Base-by-base conservation (phyloP, 805 yeast genomes). In the Cyberlindnera mrakii region DNA sequence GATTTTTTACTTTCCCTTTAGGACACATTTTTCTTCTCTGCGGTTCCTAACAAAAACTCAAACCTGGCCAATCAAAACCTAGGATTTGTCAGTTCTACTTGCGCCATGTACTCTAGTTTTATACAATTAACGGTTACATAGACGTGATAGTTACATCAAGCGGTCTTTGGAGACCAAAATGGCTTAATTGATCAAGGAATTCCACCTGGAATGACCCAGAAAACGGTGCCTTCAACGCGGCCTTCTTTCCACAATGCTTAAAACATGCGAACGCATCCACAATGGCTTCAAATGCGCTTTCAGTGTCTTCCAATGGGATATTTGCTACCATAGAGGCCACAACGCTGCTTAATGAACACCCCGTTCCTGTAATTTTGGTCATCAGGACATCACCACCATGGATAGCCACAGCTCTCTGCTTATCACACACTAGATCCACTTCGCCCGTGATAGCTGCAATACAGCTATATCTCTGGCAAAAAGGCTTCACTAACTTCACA, bases 321-420 rank as follows among this genome's bases (percentile, higher is more conserved):
- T 30, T 74, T 3, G 80, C 80, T 2, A 78, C 58, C 19, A 37
- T 72, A 1, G 85, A 67, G 0, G 85, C 80, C 41, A 87, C 77
- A 0, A 77, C 72, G 36, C 89, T 78, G 1, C 95, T 95, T 32
- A 88, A 63, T 0, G 91, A 76, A 49, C 96, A 88, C 0, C 96
- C 96, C 3, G 89, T 69, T 0, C 95, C 96, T 0, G 96, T 87
- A 5, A 87, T 74, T 10, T 65, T 58, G 0, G 82, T 81, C 83
- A 87, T 80, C 15, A 79, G 51, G 17, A 63, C 62, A 50, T 77
- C 72, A 1, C 93, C 88, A 6, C 90, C 91, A 8, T 53, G 44
- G 5, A 80, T 56, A 4, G 18, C 15, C 3, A 17, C 34, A 13
- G 17, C 11, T 7, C 30, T 17, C 6, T 14, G 17, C 11, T 19